Evolutionary conservation across 805 yeast genomes (phyloP).

Genomic region (Jamesozyma gamospora): DNA sequence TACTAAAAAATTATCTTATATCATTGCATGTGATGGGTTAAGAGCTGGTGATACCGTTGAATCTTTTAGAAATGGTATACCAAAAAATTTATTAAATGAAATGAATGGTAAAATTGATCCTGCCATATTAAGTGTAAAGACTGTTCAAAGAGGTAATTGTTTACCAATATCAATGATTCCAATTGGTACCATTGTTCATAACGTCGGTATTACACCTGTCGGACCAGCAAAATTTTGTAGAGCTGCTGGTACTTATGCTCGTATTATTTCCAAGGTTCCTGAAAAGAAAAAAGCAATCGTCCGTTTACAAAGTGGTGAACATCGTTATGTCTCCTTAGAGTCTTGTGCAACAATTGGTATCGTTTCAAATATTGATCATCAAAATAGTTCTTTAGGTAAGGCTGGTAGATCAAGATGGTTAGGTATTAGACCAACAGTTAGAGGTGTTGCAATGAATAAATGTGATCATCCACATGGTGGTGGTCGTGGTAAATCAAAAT

Average conservation of each 20-base stretch:
- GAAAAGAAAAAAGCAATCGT: conserved; percentile 65
- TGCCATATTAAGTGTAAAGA: conserved; percentile 76
- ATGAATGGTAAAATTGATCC: conserved; percentile 93
- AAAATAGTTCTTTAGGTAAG: conserved; percentile 81
- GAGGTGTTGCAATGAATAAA: conserved; percentile 98
- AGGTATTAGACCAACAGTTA: conserved; percentile 89
- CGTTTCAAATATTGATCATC: conserved; percentile 88
- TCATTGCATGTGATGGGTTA: conserved; percentile 84
- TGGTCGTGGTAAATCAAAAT: conserved; percentile 98
- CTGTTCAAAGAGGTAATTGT: conserved; percentile 90
- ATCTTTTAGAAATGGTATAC: conserved; percentile 82
- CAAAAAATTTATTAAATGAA: conserved; percentile 57
- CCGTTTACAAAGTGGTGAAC: conserved; percentile 84
- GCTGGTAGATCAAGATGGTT: conserved; percentile 91
- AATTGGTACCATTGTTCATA: conserved; percentile 84
- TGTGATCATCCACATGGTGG: conserved; percentile 99
- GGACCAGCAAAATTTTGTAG: conserved; percentile 86
- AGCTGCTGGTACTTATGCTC: conserved; percentile 90
- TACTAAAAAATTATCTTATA: conserved; percentile 60
- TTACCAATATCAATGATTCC: conserved; percentile 88
- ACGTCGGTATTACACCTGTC: conserved; percentile 63
- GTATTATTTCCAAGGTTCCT: conserved; percentile 70
- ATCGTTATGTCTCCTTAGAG: conserved; percentile 73
- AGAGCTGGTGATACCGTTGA: conserved; percentile 89
- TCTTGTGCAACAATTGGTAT: conserved; percentile 92